Percentiles rank a stretch among this genome's conserved stretches.
Conservation (phyloP, 768 basidiomycete genomes). For the Leccinellum albellum region DNA sequence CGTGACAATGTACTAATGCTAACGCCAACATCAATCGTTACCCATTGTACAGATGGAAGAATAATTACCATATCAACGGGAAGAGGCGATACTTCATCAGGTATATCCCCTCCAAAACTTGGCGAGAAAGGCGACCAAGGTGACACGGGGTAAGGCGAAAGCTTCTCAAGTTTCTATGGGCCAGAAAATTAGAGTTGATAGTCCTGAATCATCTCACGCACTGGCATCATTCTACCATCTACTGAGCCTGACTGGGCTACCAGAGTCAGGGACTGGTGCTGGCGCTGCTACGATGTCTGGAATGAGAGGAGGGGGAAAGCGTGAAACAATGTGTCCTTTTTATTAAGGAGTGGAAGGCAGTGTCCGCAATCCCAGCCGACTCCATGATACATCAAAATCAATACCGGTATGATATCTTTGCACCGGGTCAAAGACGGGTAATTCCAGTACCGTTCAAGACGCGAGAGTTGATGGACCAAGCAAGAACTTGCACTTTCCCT, state of each 20-base stretch:
- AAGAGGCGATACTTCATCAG: not conserved
- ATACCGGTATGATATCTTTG: too few relatives aligned
- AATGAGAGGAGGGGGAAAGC: too few relatives aligned
- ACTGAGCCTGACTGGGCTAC: conserved; percentile 7
- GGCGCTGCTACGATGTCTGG: too few relatives aligned
- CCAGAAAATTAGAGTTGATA: not conserved
- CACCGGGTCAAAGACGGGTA: too few relatives aligned
- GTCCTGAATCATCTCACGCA: not conserved
- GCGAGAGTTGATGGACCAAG: too few relatives aligned
- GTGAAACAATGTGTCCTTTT: too few relatives aligned
- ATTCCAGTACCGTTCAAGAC: too few relatives aligned
- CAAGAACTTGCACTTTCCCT: too few relatives aligned
- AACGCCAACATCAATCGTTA: conserved; percentile 1
- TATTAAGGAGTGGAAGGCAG: too few relatives aligned
- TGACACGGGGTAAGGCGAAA: conserved; percentile 8
- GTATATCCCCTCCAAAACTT: not conserved
- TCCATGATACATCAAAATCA: too few relatives aligned
- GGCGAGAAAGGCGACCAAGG: conserved; percentile 9
- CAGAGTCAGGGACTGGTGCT: too few relatives aligned
- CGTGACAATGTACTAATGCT: conserved; percentile 19
- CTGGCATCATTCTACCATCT: conserved; percentile 4
- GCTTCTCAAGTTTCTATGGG: conserved; percentile 10
- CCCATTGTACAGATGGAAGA: not conserved
- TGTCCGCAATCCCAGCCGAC: too few relatives aligned
- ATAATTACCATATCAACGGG: conserved; percentile 12